Evolutionary conservation across 2,329 filamentous ascomycete species (phyloP).

Genomic region (Zasmidium citrigriseum): DNA sequence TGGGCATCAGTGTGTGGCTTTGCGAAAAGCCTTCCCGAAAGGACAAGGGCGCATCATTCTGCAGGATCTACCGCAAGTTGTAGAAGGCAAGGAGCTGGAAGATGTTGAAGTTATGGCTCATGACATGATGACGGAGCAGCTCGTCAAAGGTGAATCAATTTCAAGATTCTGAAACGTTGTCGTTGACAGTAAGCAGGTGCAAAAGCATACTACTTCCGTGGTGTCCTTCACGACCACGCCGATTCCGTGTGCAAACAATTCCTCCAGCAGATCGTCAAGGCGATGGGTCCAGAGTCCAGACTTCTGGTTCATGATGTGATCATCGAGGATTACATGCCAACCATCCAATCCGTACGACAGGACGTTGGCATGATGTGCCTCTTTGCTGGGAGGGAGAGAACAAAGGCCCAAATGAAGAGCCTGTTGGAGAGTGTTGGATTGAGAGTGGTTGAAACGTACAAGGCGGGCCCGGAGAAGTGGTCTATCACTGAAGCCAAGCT

Average conservation of each 20-base stretch:
- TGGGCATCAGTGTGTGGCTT: background rate
- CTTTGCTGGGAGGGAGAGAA: background rate
- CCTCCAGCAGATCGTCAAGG: slow-evolving; percentile 1
- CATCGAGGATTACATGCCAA: background rate
- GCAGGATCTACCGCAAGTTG: background rate
- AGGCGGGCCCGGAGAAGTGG: slow-evolving; percentile 3
- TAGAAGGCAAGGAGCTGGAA: background rate
- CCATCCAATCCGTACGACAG: background rate
- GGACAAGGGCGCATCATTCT: background rate
- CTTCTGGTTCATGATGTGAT: background rate
- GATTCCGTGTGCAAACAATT: background rate
- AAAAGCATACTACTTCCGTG: background rate
- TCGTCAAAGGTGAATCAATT: background rate
- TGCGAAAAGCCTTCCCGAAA: background rate
- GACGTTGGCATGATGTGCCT: slow-evolving; percentile 1
- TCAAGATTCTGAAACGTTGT: background rate
- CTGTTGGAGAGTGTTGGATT: slow-evolving; percentile 2
- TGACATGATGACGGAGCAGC: background rate
- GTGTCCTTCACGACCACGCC: slow-evolving; percentile 1
- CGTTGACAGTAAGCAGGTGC: background rate
- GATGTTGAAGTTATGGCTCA: background rate
- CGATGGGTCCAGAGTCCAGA: background rate
- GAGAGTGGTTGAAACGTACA: background rate
- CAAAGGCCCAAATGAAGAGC: slow-evolving; percentile 1
- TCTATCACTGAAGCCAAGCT: slow-evolving; percentile 1